Conservation (phyloP, 108 stramenopile species). For the Schizochytrium sp. region DNA sequence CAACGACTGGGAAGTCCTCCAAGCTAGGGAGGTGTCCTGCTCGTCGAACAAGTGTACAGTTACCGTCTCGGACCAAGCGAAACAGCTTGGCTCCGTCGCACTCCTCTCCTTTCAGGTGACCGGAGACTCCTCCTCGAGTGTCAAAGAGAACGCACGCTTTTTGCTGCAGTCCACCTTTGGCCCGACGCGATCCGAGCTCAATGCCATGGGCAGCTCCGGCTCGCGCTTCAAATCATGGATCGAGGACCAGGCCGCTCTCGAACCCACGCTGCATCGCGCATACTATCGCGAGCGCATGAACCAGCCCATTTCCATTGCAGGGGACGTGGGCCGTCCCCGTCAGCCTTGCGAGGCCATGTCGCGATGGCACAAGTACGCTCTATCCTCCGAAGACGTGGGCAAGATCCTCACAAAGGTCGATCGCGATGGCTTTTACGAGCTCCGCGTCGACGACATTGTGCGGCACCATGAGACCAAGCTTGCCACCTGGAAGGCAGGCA, state of each 20-base stretch:
- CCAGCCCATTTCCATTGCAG: slow-evolving; percentile 14
- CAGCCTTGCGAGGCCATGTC: neutral
- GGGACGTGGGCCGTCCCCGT: neutral
- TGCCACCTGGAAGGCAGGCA: neutral
- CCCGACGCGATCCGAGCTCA: slow-evolving; percentile 24
- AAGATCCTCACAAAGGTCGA: neutral
- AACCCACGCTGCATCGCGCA: slow-evolving; percentile 26
- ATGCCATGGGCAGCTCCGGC: slow-evolving; percentile 9
- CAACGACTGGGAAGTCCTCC: too few species aligned
- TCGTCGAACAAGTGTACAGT: too few species aligned
- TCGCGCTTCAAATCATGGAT: neutral
- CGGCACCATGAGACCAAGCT: neutral
- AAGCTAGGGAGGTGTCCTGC: too few species aligned
- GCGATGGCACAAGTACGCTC: neutral
- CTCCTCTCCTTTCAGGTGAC: too few species aligned
- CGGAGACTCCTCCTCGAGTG: too few species aligned
- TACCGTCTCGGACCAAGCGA: too few species aligned
- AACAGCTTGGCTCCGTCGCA: too few species aligned
- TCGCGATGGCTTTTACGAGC: neutral
- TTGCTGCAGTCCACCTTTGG: slow-evolving; percentile 62
- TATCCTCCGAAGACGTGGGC: neutral
- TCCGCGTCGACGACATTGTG: neutral
- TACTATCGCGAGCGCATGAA: slow-evolving; percentile 33
- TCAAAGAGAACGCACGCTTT: slow-evolving; percentile 32
- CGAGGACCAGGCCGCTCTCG: neutral